Evolutionary conservation across 148 eudicot genomes (phyloP).

Genomic region (Talinum fruticosum): DNA sequence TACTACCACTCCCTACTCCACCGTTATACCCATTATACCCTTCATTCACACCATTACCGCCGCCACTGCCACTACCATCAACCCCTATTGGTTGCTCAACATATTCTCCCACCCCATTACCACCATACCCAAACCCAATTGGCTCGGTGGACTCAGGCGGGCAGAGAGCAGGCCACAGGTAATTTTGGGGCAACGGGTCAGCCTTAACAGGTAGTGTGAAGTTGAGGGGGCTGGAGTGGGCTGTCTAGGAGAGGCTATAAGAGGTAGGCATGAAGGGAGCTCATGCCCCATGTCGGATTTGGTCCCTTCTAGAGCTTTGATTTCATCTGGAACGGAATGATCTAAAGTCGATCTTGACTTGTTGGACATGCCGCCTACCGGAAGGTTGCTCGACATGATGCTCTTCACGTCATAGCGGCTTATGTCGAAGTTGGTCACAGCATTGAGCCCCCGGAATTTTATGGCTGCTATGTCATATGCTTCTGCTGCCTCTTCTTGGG

Average conservation of each 20-base stretch:
- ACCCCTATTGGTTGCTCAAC: neutral
- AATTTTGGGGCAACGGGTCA: constrained; percentile 13
- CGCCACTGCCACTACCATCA: neutral
- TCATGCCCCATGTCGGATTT: constrained; percentile 18
- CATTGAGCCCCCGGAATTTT: constrained; percentile 80
- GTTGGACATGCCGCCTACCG: constrained; percentile 51
- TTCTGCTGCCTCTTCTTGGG: constrained; percentile 97
- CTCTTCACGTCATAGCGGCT: constrained; percentile 79
- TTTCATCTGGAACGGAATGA: constrained; percentile 25
- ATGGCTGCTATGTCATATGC: constrained; percentile 96
- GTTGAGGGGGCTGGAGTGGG: neutral
- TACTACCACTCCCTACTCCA: constrained; percentile 21
- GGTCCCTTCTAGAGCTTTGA: constrained; percentile 20
- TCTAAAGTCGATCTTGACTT: constrained; percentile 38
- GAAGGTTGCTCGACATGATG: constrained; percentile 66
- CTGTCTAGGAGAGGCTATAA: constrained; percentile 1
- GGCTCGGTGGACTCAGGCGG: neutral
- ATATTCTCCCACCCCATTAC: constrained; percentile 12
- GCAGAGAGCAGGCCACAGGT: constrained; percentile 17
- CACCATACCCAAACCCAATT: constrained; percentile 19
- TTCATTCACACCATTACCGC: neutral
- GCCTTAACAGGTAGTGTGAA: constrained; percentile 22
- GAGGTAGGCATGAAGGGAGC: constrained; percentile 10
- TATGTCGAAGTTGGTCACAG: constrained; percentile 92
- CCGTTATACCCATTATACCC: constrained; percentile 28